Evolutionary conservation across 2,329 filamentous ascomycete genomes (phyloP), one percentile per base, ranked within the genome.

Genomic region (Aspergillus fischeri): DNA sequence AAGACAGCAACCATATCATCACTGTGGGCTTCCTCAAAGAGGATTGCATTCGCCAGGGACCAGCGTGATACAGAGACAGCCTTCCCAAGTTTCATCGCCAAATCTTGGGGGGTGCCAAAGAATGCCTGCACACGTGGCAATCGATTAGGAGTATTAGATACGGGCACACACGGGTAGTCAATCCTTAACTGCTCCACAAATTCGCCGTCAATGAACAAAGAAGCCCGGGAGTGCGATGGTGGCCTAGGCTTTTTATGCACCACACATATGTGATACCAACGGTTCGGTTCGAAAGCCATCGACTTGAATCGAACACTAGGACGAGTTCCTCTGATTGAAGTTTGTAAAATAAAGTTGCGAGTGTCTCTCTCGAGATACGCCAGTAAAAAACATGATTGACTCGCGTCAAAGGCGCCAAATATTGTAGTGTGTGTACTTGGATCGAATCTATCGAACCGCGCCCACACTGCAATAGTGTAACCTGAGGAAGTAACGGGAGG

Each of bases 221-320:
- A 89, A 20, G 93, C 93, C 66, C 91, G 91, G 67, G 90, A 90
- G 2, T 88, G 83, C 9, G 84, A 83, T 71, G 90, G 86, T 0
- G 90, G 85, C 72, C 88, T 91, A 8, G 88, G 86, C 38, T 88
- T 84, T 51, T 89, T 86, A 74, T 99, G 94, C 25, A 94, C 90
- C 60, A 99, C 78, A 47, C 88, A 91, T 66, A 99, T 85, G 73
- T 99, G 94, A 73, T 99, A 99, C 94, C 94, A 99, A 65, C 80
- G 82, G 54, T 86, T 84, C 61, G 89, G 82, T 65, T 86, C 80
- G 68, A 99, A 97, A 0, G 82, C 79, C 10, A 87, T 84, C 2
- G 89, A 89, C 72, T 94, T 96, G 80, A 99, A 99, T 55, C 94
- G 86, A 49, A 99, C 90, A 73, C 93, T 97, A 2, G 94, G 93